Evolutionary conservation across 73 alveolate genomes (phyloP).

Genomic region (Paramecium bursaria): DNA sequence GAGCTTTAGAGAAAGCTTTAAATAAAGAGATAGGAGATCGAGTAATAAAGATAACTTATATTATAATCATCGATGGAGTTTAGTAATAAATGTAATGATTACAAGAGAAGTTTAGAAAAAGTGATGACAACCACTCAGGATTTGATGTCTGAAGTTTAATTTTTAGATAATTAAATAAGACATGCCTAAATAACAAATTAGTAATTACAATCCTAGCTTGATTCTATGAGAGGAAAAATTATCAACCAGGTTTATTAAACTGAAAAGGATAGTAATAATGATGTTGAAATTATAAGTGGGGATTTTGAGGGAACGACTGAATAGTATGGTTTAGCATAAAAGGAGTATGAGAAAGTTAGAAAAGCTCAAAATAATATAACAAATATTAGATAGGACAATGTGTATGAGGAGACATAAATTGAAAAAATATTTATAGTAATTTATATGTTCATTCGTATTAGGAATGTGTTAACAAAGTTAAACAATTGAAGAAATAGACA

Average conservation of each 20-base stretch:
- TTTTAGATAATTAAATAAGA: slow-evolving; percentile 28
- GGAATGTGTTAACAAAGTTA: slow-evolving; percentile 59
- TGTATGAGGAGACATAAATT: slow-evolving; percentile 42
- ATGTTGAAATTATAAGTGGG: slow-evolving; percentile 27
- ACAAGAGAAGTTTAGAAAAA: slow-evolving; percentile 34
- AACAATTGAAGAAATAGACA: neutral
- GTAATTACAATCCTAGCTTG: slow-evolving; percentile 6
- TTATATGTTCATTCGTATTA: neutral
- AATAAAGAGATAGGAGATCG: slow-evolving; percentile 48
- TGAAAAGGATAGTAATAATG: neutral
- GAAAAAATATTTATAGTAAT: slow-evolving; percentile 55
- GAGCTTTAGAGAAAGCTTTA: slow-evolving; percentile 10
- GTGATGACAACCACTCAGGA: slow-evolving; percentile 42
- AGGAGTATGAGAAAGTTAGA: slow-evolving; percentile 1
- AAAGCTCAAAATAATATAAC: slow-evolving; percentile 10
- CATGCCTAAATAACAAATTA: slow-evolving; percentile 34
- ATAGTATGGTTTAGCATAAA: neutral
- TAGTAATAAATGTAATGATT: slow-evolving; percentile 43
- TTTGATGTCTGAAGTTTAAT: slow-evolving; percentile 18
- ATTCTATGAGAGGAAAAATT: neutral
- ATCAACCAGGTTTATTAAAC: slow-evolving; percentile 6
- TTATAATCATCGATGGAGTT: slow-evolving; percentile 57
- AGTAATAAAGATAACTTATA: slow-evolving; percentile 28
- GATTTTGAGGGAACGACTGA: slow-evolving; percentile 32
- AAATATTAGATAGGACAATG: neutral